Base-by-base conservation (phyloP, 192 early-diverging fungal species). In the Funneliformis geosporum region DNA sequence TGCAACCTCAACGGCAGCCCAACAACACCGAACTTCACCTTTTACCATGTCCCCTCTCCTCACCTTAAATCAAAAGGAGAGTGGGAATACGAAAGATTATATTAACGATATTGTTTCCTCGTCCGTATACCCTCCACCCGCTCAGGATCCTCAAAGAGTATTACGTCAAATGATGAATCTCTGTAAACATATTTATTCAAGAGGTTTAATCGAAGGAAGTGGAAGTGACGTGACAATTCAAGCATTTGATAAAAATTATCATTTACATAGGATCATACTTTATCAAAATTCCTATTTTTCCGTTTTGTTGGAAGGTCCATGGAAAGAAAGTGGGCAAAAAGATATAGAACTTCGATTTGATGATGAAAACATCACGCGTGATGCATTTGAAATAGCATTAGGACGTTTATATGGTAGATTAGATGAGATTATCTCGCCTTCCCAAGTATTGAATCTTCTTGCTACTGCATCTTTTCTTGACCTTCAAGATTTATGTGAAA, bases 201-300 rank as follows among this genome's bases (percentile, higher is more conserved):
- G 84, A 9, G 89, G 87, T 23, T 75, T 90, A 8, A 66, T 84
- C 5, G 75, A 84, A 4, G 87, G 89, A n/a, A 64, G 80, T 14
- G 89, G 85, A 44, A 84, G 86, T 46, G 89, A 90, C 62, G 83
- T 90, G 11, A 77, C 72, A 0, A 80, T 90, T 8, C 39, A 33
- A 27, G 86, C 82, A 12, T 90, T 87, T 83, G 73, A 79, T 33
- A 85, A 86, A 59, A 73, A 75, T 1, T 90, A 90, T 73, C 81
- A 66, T 25, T 84, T 90, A 5, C 89, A 90, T 75, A 82, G 86
- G n/a, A 79, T 90, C 0, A 80, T 90, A 11, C 73, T 90, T 38
- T 82, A 83, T 42, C 89, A 90, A 73, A 86, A 86, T 38, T 75
- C 81, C 0, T 90, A 88, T 60, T 90, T 89, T 75, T 83, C 84